phyloP scores from a whole-genome alignment of 169 alveolate genomes.

The Babesia ovis region DNA sequence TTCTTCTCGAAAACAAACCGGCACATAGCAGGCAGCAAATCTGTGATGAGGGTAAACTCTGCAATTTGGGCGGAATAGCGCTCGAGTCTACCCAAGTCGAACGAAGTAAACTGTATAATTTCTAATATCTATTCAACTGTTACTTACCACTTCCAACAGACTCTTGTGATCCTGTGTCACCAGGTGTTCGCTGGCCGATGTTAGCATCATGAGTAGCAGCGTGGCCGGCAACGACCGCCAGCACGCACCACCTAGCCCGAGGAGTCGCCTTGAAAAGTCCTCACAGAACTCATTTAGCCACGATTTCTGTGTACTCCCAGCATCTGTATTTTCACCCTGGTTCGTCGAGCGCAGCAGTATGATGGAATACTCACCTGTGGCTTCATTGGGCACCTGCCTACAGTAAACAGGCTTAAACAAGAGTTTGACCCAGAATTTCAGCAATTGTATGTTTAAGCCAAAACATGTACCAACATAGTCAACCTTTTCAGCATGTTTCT shows the following conservation, averaged over 20 bases:
- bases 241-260: constrained; percentile 55
- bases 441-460: constrained; percentile 92
- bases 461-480: constrained; percentile 97
- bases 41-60: constrained; percentile 63
- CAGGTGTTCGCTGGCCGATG: constrained; percentile 36
- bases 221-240: constrained; percentile 61
- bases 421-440: constrained; percentile 93
- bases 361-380: constrained; percentile 92
- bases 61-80: constrained; percentile 64
- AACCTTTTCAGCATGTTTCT: constrained; percentile 65
- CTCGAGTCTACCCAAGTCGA: constrained; percentile 63
- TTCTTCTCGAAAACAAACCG: constrained; percentile 51
- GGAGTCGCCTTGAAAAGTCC: constrained; percentile 52
- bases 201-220: constrained; percentile 38
- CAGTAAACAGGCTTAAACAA: constrained; percentile 91
- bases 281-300: constrained; percentile 49
- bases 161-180: constrained; percentile 12
- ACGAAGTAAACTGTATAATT: constrained; percentile 21
- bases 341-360: constrained; percentile 39
- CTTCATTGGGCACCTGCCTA: constrained; percentile 92
- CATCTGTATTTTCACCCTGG: not conserved
- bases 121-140: not conserved
- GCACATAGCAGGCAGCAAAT: constrained; percentile 58
- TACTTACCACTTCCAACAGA: constrained; percentile 11
- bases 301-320: not conserved